These are phyloP conservation scores for Auriscalpium orientale DNA, from an alignment of 768 basidiomycete species.

Conservation along the genomic window DNA sequence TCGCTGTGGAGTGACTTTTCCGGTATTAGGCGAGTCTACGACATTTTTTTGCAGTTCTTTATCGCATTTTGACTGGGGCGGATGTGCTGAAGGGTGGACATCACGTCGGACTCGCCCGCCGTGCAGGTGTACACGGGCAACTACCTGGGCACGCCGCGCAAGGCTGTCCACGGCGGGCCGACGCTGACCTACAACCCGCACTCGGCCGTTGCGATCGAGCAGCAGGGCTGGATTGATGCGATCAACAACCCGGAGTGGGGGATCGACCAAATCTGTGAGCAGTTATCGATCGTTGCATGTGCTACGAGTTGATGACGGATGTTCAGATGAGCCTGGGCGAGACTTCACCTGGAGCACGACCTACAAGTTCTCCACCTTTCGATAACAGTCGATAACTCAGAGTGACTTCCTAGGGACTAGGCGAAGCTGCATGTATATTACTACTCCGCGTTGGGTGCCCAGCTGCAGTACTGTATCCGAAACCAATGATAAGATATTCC, in stretches of 20 bases:
- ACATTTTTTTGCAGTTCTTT: neutral
- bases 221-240: conserved; percentile 36
- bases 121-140: conserved; percentile 40
- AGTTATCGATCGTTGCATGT: too few relatives aligned
- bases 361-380: conserved; percentile 35
- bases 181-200: conserved; percentile 27
- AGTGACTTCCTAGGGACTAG: too few relatives aligned
- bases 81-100: conserved; percentile 26
- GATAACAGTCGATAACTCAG: too few relatives aligned
- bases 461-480: too few relatives aligned
- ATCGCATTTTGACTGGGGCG: neutral
- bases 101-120: conserved; percentile 39
- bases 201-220: conserved; percentile 39
- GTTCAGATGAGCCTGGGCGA: conserved; percentile 33
- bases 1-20: conserved; percentile 39
- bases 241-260: conserved; percentile 42
- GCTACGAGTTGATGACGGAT: neutral
- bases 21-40: conserved; percentile 31
- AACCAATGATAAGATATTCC: too few relatives aligned
- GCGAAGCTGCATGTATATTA: too few relatives aligned
- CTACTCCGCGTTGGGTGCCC: too few relatives aligned
- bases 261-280: conserved; percentile 33
- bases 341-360: conserved; percentile 40
- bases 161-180: conserved; percentile 36
- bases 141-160: conserved; percentile 34